Base-by-base conservation (phyloP, 2,329 filamentous ascomycete genomes). In the Monosporascus cannonballus region DNA sequence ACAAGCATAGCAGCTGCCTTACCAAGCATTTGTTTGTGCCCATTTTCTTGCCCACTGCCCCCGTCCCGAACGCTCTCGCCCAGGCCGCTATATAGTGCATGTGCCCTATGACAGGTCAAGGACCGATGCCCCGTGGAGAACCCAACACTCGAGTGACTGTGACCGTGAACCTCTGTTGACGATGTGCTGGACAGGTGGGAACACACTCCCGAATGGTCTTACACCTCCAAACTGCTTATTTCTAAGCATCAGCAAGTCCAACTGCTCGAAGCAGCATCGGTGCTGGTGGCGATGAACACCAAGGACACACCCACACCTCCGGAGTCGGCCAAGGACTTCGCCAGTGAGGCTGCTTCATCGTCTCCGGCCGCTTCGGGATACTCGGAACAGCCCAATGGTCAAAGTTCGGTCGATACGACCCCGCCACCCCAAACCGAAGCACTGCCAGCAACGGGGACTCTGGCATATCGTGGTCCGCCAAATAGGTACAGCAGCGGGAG, bases 1-100 rank as follows among this genome's bases (percentile, higher is more conserved):
- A 99, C 84, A 99, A 99, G 85, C 94, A 99, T 82, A 96, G 92
- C 85, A 97, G 94, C 79, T 99, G 94, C 85, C 85, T 99, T 80
- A 95, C 90, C 72, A 99, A 97, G 84, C 94, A 99, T 86, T 87
- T 96, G 94, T 97, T 86, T 84, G 94, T 96, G 80, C 77, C 80
- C 84, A 80, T 77, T 75, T 74, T 75, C 74, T 75, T 73, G 69
- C 70, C 69, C 66, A 64, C 61, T 64, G 63, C 68, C 64, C 69
- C 66, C 68, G 60, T 67, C 68, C 69, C 71, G 48, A 54, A 54
- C 49, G 59, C 56, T 54, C 58, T 59, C 58, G 56, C 57, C 57
- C 58, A 61, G 60, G 62, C 56, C 57, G 57, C 54, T 56, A 62
- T 62, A 63, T 64, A 55, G 56, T 54, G 54, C 42, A 30, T 61